Evolutionary conservation across 2,329 filamentous ascomycete genomes (phyloP).

Genomic region (Aspergillus ustus): DNA sequence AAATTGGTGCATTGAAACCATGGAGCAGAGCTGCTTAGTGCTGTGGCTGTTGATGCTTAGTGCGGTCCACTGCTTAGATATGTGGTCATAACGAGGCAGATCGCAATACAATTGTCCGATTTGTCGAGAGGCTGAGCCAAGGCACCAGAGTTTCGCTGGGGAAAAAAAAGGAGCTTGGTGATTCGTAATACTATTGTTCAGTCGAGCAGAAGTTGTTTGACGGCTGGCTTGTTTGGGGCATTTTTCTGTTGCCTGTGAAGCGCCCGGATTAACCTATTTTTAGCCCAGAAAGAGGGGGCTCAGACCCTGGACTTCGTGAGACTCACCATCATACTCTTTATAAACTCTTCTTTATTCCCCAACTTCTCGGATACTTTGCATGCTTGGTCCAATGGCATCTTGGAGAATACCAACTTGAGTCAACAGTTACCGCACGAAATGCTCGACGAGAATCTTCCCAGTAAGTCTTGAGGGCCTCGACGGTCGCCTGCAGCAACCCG

Average conservation of each 20-base stretch:
- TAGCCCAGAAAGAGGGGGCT: conserved; percentile 6
- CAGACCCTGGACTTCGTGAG: conserved; percentile 14
- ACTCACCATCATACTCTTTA: neutral
- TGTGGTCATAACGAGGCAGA: conserved; percentile 1
- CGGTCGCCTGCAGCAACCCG: neutral
- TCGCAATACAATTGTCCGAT: conserved; percentile 5
- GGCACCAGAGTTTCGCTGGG: conserved; percentile 12
- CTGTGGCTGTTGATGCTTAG: neutral
- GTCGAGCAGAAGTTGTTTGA: neutral
- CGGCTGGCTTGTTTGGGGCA: neutral
- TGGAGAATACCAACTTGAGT: neutral
- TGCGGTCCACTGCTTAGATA: neutral
- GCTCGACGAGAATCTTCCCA: conserved; percentile 94
- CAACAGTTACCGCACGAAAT: conserved; percentile 52
- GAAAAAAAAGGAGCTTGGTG: neutral
- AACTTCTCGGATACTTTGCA: neutral
- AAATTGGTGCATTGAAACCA: neutral
- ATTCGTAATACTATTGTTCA: neutral
- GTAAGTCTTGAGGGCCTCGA: conserved; percentile 37
- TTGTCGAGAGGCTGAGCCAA: conserved; percentile 14
- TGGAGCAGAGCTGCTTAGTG: neutral
- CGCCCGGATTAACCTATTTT: conserved; percentile 10
- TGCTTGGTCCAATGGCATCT: conserved; percentile 20
- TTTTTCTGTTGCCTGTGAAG: conserved; percentile 15
- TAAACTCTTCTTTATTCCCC: conserved; percentile 13